Conservation (phyloP, 2,329 filamentous ascomycete species). For the Scytalidium lignicola region DNA sequence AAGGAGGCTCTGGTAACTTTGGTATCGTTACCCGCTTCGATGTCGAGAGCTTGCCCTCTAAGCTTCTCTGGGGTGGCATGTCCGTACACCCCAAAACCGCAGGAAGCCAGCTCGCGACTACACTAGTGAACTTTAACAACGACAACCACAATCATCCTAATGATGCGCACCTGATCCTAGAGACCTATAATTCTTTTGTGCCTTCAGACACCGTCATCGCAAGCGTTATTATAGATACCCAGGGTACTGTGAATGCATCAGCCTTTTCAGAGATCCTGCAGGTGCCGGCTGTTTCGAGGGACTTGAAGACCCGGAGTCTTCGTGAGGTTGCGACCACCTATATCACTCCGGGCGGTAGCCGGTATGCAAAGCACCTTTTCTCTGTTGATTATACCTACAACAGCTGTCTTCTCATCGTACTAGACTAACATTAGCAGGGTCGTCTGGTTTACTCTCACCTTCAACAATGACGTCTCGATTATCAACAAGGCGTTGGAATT, state of each 20-base stretch:
- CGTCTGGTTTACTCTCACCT: background rate
- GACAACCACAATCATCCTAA: too few species aligned
- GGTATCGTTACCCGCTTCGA: constrained; percentile 45
- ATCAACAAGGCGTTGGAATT: background rate
- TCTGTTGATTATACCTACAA: background rate
- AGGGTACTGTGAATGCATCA: too few species aligned
- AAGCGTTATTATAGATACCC: too few species aligned
- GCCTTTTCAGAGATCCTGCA: too few species aligned
- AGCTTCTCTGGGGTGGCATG: background rate
- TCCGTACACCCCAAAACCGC: background rate
- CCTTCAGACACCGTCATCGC: too few species aligned
- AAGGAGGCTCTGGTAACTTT: constrained; percentile 53
- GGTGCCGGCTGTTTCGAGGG: too few species aligned
- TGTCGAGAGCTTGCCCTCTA: background rate
- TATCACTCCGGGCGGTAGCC: too few species aligned
- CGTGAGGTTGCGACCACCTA: too few species aligned
- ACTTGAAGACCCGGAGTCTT: too few species aligned
- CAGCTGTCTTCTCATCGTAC: background rate
- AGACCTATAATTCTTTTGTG: too few species aligned
- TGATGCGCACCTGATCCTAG: too few species aligned
- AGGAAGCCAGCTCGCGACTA: background rate
- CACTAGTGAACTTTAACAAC: background rate
- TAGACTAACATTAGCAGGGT: background rate
- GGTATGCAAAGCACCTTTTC: too few species aligned
- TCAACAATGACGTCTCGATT: background rate